These are phyloP conservation scores for Acer negundo DNA, from an alignment of 345 rosid species.

Conservation along the genomic window DNA sequence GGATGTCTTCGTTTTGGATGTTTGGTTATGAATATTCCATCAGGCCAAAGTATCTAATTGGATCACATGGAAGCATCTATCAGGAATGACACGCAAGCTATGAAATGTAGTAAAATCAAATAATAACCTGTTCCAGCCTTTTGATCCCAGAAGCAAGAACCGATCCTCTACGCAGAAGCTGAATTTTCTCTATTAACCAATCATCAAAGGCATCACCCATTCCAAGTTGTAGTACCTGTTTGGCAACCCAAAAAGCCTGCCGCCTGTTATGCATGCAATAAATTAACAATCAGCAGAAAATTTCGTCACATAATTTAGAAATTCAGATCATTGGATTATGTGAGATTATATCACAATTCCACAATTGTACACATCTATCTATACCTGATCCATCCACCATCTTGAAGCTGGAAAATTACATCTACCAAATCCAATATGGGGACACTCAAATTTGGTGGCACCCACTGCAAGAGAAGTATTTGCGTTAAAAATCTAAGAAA, in stretches of 20 bases:
- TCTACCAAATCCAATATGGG: slow-evolving; percentile 89
- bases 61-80: slow-evolving; percentile 13
- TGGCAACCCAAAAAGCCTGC: slow-evolving; percentile 98
- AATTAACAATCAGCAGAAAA: slow-evolving; percentile 18
- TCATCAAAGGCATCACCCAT: slow-evolving; percentile 99
- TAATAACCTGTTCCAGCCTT: slow-evolving; percentile 81
- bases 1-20: slow-evolving; percentile 74
- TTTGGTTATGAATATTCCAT: slow-evolving; percentile 93
- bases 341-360: not conserved
- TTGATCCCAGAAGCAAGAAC: slow-evolving; percentile 90
- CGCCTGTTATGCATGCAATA: slow-evolving; percentile 55
- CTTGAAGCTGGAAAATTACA: slow-evolving; percentile 93
- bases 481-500: slow-evolving; percentile 14
- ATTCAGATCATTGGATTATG: not conserved
- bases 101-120: slow-evolving; percentile 11
- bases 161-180: slow-evolving; percentile 78
- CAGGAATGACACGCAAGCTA: slow-evolving; percentile 8
- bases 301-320: not conserved
- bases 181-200: slow-evolving; percentile 93
- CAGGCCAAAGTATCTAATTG: slow-evolving; percentile 96
- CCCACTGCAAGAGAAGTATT: slow-evolving; percentile 68
- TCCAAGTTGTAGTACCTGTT: slow-evolving; percentile 95
- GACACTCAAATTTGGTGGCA: slow-evolving; percentile 85
- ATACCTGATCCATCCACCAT: slow-evolving; percentile 99
- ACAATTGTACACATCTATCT: not conserved